phyloP scores from a whole-genome alignment of 23 red algal genomes.

The Pyropia haitanensis region DNA sequence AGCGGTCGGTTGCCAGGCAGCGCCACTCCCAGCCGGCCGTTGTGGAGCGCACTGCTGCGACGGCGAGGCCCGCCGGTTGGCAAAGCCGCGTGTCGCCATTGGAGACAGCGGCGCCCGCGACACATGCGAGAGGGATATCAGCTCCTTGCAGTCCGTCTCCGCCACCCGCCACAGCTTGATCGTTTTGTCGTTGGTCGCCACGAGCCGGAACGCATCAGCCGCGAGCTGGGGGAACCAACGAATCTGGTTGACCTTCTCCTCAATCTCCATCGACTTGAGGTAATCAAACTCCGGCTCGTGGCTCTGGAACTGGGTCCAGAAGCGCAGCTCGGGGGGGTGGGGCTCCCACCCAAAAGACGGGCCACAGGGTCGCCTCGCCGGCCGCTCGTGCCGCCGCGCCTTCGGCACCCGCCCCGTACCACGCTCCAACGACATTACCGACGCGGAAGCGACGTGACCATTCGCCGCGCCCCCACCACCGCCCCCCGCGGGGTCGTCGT shows the following conservation, averaged over 20 bases:
- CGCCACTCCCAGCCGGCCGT: too few species aligned
- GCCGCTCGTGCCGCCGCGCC: background rate
- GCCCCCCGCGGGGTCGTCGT: constrained; percentile 4
- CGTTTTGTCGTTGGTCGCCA: constrained; percentile 94
- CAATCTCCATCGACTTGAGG: constrained; percentile 96
- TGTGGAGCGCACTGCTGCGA: too few species aligned
- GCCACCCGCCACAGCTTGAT: constrained; percentile 92
- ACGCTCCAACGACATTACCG: too few species aligned
- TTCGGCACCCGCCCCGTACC: too few species aligned
- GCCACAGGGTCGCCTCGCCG: background rate
- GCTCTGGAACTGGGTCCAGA: constrained; percentile 97
- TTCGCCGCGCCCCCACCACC: too few species aligned
- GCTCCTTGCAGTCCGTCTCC: constrained; percentile 41
- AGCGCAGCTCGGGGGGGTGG: constrained; percentile 47
- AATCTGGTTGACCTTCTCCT: constrained; percentile 98
- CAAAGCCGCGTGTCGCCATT: too few species aligned
- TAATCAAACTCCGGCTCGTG: constrained; percentile 98
- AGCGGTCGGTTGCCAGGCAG: too few species aligned
- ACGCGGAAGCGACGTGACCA: too few species aligned
- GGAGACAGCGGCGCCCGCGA: too few species aligned
- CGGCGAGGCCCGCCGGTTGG: too few species aligned
- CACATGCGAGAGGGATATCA: too few species aligned
- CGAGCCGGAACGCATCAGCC: constrained; percentile 44
- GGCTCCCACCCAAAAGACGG: background rate
- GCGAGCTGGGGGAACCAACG: constrained; percentile 64